Evolutionary conservation across 345 rosid genomes (phyloP).

Genomic region (Combretum micranthum): DNA sequence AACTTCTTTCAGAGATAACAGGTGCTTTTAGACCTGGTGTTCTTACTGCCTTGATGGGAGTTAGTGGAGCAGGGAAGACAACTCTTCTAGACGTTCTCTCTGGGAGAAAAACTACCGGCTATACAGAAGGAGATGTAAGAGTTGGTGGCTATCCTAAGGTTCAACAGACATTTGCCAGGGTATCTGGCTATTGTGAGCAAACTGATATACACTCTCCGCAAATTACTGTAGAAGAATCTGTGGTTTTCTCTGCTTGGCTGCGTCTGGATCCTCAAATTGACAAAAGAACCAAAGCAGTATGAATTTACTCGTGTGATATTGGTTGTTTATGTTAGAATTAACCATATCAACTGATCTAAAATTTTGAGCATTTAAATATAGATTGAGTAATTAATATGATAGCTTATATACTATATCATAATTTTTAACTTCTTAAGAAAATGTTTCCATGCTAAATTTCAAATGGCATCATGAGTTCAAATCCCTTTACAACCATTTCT

Average conservation of each 20-base stretch:
- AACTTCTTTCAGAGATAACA: conserved; percentile 51
- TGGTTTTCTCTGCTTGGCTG: conserved; percentile 73
- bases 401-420: too few relatives aligned
- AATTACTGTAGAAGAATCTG: conserved; percentile 62
- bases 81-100: conserved; percentile 80
- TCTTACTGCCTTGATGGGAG: conserved; percentile 81
- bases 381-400: too few relatives aligned
- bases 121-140: conserved; percentile 62
- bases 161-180: conserved; percentile 73
- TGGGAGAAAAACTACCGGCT: conserved; percentile 79
- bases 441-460: too few relatives aligned
- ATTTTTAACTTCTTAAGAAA: too few relatives aligned
- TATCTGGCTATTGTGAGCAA: conserved; percentile 85
- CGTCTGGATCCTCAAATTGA: conserved; percentile 58
- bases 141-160: conserved; percentile 61
- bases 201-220: conserved; percentile 72
- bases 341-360: too few relatives aligned
- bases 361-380: too few relatives aligned
- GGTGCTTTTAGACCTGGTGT: conserved; percentile 74
- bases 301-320: not conserved
- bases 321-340: too few relatives aligned
- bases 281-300: conserved; percentile 46
- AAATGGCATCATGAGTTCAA: too few relatives aligned
- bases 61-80: conserved; percentile 88
- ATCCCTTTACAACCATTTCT: too few relatives aligned